Percentiles rank a stretch among this genome's conserved stretches.
phyloP scores from a whole-genome alignment of 768 basidiomycete genomes.

The Hygrophorus russula region DNA sequence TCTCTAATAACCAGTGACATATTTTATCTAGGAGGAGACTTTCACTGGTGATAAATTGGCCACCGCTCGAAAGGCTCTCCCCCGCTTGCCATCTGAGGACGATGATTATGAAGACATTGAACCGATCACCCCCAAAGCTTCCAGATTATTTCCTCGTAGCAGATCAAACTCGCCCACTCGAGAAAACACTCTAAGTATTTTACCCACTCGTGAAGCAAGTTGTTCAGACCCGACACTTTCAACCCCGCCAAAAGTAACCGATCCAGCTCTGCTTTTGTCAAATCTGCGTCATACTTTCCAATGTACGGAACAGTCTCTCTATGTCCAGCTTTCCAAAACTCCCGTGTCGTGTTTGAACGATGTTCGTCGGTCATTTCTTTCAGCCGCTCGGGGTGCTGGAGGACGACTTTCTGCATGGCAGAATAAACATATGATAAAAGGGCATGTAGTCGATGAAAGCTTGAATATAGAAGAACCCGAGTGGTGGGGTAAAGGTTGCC shows the following conservation, averaged over 20 bases:
- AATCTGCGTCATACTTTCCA: constrained; percentile 48
- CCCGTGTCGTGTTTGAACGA: constrained; percentile 43
- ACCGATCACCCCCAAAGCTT: neutral
- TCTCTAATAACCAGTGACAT: neutral
- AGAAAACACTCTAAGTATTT: constrained; percentile 4
- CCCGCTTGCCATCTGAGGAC: constrained; percentile 47
- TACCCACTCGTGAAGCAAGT: neutral
- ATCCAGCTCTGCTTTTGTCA: constrained; percentile 29
- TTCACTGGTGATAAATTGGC: constrained; percentile 18
- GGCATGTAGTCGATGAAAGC: constrained; percentile 14
- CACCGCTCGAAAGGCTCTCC: constrained; percentile 36
- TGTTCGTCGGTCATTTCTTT: constrained; percentile 45
- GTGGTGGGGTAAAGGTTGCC: constrained; percentile 54
- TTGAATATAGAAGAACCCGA: constrained; percentile 35
- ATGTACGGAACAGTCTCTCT: constrained; percentile 46
- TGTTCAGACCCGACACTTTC: constrained; percentile 7
- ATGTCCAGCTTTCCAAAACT: constrained; percentile 39
- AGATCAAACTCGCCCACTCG: neutral
- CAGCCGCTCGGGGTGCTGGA: constrained; percentile 39
- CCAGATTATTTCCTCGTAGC: neutral
- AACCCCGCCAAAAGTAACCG: constrained; percentile 7
- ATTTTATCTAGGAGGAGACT: constrained; percentile 29
- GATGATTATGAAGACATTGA: constrained; percentile 31
- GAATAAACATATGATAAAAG: constrained; percentile 40
- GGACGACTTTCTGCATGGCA: constrained; percentile 53